A percentile compares a stretch with the other conserved stretches of the same genome.
Conservation (phyloP, 495 filamentous ascomycete genomes). For the Thermochaetoides thermophila region DNA sequence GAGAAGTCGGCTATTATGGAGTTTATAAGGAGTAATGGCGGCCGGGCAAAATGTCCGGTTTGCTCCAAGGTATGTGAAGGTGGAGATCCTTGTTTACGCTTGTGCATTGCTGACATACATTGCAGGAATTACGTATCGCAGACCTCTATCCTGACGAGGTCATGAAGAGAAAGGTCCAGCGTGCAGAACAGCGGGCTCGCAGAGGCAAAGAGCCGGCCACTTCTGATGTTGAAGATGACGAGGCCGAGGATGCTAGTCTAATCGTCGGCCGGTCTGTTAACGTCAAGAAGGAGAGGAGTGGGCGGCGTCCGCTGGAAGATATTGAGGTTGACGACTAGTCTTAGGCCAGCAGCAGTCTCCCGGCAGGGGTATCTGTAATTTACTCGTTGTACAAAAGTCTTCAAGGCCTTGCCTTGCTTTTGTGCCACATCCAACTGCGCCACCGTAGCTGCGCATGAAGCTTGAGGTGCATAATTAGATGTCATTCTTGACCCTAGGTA, state of each 20-base stretch:
- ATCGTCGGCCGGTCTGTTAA: conserved; percentile 10
- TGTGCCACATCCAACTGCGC: too few species aligned
- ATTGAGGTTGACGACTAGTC: too few species aligned
- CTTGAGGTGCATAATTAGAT: too few species aligned
- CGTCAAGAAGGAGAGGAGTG: conserved; percentile 12
- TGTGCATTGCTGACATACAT: conserved; percentile 1
- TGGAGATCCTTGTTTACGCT: background rate
- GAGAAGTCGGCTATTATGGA: conserved; percentile 56
- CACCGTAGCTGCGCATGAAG: too few species aligned
- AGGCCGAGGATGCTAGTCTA: conserved; percentile 15
- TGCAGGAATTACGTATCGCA: conserved; percentile 19
- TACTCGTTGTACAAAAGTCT: too few species aligned
- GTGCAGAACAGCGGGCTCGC: conserved; percentile 17
- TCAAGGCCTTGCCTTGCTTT: too few species aligned
- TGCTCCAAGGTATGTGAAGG: conserved; percentile 25
- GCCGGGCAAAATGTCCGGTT: conserved; percentile 26
- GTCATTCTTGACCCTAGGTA: too few species aligned
- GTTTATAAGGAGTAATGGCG: conserved; percentile 36
- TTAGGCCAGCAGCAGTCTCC: too few species aligned
- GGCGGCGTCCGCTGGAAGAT: conserved; percentile 2
- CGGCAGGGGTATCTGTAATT: too few species aligned
- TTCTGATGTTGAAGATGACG: conserved; percentile 14
- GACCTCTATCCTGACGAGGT: conserved; percentile 30
- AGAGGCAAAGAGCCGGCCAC: conserved; percentile 13
- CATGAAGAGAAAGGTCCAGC: conserved; percentile 27